Evolutionary conservation across 2,329 filamentous ascomycete genomes (phyloP).

Genomic region (Epichloe bromicola): DNA sequence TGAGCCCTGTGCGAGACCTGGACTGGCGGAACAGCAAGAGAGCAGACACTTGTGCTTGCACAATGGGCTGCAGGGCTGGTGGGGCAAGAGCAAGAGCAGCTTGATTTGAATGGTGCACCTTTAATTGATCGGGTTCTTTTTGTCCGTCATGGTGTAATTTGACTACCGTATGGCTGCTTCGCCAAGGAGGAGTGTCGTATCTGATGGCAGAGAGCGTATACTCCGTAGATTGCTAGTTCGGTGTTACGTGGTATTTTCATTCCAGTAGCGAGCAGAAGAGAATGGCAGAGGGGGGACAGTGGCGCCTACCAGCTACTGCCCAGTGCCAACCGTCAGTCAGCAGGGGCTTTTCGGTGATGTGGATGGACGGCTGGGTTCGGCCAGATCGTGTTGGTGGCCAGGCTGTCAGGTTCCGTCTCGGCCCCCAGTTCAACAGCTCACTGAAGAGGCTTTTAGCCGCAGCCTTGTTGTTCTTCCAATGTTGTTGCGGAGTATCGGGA

Average conservation of each 20-base stretch:
- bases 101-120: neutral
- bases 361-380: neutral
- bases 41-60: neutral
- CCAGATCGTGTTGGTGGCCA: neutral
- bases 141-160: neutral
- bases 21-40: no score
- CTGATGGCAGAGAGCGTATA: no score
- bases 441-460: neutral
- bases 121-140: neutral
- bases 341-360: neutral
- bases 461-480: conserved; percentile 1
- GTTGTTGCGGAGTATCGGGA: neutral
- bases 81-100: neutral
- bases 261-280: neutral
- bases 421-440: neutral
- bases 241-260: neutral
- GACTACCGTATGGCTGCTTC: no score
- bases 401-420: neutral
- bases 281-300: neutral
- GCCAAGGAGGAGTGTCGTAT: no score
- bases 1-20: no score
- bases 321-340: neutral
- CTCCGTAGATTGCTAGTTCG: no score
- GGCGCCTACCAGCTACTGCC: neutral
- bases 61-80: neutral